Evolutionary conservation across 1,139 yeast species (phyloP).

Genomic region (Geotrichum aggregatum): DNA sequence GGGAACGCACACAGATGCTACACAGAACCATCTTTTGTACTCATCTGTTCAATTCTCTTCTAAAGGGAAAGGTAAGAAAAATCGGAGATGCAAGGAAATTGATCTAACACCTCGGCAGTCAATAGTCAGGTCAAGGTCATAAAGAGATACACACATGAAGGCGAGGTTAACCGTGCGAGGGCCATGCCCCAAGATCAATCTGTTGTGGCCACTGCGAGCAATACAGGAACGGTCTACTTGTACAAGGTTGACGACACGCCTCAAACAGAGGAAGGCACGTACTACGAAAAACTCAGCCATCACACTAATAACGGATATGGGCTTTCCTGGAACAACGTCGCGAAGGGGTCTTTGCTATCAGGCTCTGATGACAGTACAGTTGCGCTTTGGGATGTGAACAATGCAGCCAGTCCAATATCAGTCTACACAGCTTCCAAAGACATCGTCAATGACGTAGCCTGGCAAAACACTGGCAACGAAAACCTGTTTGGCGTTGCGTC

Average conservation of each 20-base stretch:
- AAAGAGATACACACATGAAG: conserved; percentile 28
- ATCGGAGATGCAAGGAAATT: conserved; percentile 46
- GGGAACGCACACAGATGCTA: conserved; percentile 87
- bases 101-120: conserved; percentile 51
- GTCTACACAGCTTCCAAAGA: conserved; percentile 30
- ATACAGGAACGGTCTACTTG: conserved; percentile 65
- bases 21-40: conserved; percentile 63
- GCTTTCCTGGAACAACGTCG: conserved; percentile 55
- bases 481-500: conserved; percentile 65
- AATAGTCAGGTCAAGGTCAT: conserved; percentile 33
- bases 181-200: conserved; percentile 76
- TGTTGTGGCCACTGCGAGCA: conserved; percentile 73
- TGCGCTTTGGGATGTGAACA: conserved; percentile 53
- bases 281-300: conserved; percentile 43
- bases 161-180: conserved; percentile 61
- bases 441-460: conserved; percentile 43
- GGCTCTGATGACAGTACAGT: conserved; percentile 66
- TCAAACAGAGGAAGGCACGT: conserved; percentile 1
- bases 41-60: conserved; percentile 20
- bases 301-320: conserved; percentile 74
- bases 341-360: conserved; percentile 49
- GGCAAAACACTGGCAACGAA: conserved; percentile 45
- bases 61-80: conserved; percentile 17
- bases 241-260: conserved; percentile 31
- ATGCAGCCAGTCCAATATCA: conserved; percentile 25